phyloP scores from a whole-genome alignment of 2,329 filamentous ascomycete species.

The Penicillium brasilianum region DNA sequence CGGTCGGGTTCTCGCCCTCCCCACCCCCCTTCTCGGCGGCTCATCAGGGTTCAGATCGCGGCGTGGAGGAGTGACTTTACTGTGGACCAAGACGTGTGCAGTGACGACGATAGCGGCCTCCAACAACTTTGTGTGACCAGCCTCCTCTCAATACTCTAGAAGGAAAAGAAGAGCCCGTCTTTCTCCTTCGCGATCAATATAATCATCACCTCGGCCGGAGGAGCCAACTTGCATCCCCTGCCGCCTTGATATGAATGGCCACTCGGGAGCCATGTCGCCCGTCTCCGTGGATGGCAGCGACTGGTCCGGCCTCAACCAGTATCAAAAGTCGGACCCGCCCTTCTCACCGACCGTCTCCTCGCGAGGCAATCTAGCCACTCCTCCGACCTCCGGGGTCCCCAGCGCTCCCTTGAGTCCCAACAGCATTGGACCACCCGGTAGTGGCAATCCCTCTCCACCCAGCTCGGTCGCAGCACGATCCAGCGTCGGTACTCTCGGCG shows the following conservation, averaged over 20 bases:
- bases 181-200: neutral
- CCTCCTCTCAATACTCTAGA: neutral
- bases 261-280: conserved; percentile 79
- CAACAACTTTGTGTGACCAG: neutral
- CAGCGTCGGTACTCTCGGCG: conserved; percentile 74
- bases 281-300: conserved; percentile 82
- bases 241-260: conserved; percentile 66
- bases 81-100: conserved; percentile 17
- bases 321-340: conserved; percentile 56
- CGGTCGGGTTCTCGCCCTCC: conserved; percentile 9
- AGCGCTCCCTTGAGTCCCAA: conserved; percentile 66
- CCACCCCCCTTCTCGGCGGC: conserved; percentile 14
- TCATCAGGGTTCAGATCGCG: conserved; percentile 22
- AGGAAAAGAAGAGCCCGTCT: neutral
- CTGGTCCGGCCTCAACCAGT: conserved; percentile 74
- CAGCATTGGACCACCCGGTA: conserved; percentile 39
- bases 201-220: conserved; percentile 7
- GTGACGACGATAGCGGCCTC: conserved; percentile 14
- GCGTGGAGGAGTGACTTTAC: conserved; percentile 17
- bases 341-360: conserved; percentile 57
- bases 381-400: conserved; percentile 67
- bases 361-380: conserved; percentile 63
- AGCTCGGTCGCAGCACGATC: conserved; percentile 77
- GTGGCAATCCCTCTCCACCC: conserved; percentile 75
- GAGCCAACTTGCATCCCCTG: conserved; percentile 14